A percentile compares a stretch with the other conserved stretches of the same genome.
Conservation (phyloP, 768 basidiomycete genomes). For the Asterophora lycoperdoides region DNA sequence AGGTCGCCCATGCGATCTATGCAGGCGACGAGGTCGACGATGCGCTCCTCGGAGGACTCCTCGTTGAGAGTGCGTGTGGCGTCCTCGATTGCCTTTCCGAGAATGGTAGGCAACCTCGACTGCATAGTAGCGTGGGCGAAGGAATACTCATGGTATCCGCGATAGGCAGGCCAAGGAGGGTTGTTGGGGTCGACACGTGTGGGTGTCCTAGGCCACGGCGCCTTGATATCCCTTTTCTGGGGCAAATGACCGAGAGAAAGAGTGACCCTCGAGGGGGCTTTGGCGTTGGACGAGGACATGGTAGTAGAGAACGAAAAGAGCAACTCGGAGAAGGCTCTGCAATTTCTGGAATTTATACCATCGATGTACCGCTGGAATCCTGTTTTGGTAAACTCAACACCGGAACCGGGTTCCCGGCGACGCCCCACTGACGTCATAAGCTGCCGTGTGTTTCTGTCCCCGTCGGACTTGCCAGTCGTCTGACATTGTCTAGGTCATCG, state of each 20-base stretch:
- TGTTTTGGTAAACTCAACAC: neutral
- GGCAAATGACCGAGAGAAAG: constrained; percentile 74
- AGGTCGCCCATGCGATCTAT: constrained; percentile 88
- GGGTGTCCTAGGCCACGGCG: constrained; percentile 71
- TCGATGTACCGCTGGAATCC: neutral
- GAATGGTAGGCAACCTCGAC: constrained; percentile 89
- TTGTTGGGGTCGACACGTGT: constrained; percentile 80
- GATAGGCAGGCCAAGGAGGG: constrained; percentile 79
- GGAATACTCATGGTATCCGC: constrained; percentile 78
- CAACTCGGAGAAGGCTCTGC: constrained; percentile 1
- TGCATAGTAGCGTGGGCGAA: constrained; percentile 95
- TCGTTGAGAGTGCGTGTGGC: constrained; percentile 84
- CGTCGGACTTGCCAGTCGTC: too few species aligned
- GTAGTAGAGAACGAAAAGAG: constrained; percentile 3
- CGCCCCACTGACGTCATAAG: constrained; percentile 11
- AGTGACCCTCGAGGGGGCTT: constrained; percentile 54
- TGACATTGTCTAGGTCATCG: too few species aligned
- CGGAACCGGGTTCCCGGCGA: too few species aligned
- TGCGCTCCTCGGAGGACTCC: constrained; percentile 74
- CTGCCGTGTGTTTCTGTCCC: too few species aligned
- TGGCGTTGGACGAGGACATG: constrained; percentile 13
- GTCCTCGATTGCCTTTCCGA: constrained; percentile 95
- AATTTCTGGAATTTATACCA: neutral
- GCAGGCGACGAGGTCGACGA: constrained; percentile 80
- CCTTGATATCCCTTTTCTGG: constrained; percentile 66